Evolutionary conservation across 1,139 yeast species (phyloP).

Genomic region (Pichia sp.): DNA sequence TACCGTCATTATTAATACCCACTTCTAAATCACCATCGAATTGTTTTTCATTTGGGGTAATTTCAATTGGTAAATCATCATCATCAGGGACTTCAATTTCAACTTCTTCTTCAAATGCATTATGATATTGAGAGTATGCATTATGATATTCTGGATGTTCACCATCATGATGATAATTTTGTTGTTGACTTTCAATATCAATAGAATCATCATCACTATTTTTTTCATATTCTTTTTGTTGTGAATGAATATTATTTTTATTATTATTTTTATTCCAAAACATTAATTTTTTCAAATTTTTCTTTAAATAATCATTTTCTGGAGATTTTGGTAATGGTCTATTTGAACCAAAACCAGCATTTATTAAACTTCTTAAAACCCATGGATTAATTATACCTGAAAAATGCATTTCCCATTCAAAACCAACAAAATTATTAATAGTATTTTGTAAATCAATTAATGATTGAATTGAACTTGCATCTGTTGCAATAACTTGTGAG

Average conservation of each 20-base stretch:
- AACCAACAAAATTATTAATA: slow-evolving; percentile 66
- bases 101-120: neutral
- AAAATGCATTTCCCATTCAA: slow-evolving; percentile 86
- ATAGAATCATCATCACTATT: neutral
- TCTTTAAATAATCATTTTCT: neutral
- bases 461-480: slow-evolving; percentile 74
- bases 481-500: slow-evolving; percentile 66
- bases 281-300: neutral
- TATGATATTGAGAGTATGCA: neutral
- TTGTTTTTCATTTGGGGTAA: neutral
- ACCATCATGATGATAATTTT: neutral
- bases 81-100: neutral
- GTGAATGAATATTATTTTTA: too few relatives aligned
- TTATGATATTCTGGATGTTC: neutral
- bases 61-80: neutral
- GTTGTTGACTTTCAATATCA: neutral
- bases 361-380: slow-evolving; percentile 71
- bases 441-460: slow-evolving; percentile 72
- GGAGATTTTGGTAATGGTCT: neutral
- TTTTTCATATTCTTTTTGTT: neutral
- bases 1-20: slow-evolving; percentile 40
- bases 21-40: slow-evolving; percentile 17
- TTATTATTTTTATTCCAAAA: neutral
- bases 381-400: slow-evolving; percentile 81
- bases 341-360: slow-evolving; percentile 66